phyloP scores from a whole-genome alignment of 176 grass and related monocot species.

The Puccinellia tenuiflora region DNA sequence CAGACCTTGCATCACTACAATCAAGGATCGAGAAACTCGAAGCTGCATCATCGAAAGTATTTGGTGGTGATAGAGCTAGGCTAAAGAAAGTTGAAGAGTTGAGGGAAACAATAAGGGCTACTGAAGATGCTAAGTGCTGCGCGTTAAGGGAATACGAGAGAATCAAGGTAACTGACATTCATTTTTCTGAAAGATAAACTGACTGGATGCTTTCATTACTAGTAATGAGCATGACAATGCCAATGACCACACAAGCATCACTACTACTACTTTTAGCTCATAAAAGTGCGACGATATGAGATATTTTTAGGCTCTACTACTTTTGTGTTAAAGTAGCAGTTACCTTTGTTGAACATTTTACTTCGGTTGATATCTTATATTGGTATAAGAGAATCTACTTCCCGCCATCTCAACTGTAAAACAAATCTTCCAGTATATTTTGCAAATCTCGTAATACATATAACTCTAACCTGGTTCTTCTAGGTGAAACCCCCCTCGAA shows the following conservation, averaged over 20 bases:
- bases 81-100: constrained; percentile 70
- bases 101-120: constrained; percentile 76
- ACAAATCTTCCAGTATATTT: not conserved
- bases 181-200: not conserved
- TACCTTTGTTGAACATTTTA: not conserved
- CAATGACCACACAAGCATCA: not conserved
- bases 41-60: constrained; percentile 83
- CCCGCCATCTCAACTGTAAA: not conserved
- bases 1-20: constrained; percentile 74
- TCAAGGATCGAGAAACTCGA: constrained; percentile 82
- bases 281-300: not conserved
- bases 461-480: not conserved
- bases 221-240: not conserved
- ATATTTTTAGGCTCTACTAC: not conserved
- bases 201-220: not conserved
- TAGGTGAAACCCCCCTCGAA: not conserved
- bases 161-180: constrained; percentile 71
- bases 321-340: not conserved
- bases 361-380: constrained; percentile 9
- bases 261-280: not conserved
- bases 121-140: constrained; percentile 85
- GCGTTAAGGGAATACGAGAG: constrained; percentile 87
- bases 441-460: too few species aligned
- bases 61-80: constrained; percentile 88
- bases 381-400: not conserved